Conservation (phyloP, 2,329 filamentous ascomycete species). For the Lachnellula subtilissima region DNA sequence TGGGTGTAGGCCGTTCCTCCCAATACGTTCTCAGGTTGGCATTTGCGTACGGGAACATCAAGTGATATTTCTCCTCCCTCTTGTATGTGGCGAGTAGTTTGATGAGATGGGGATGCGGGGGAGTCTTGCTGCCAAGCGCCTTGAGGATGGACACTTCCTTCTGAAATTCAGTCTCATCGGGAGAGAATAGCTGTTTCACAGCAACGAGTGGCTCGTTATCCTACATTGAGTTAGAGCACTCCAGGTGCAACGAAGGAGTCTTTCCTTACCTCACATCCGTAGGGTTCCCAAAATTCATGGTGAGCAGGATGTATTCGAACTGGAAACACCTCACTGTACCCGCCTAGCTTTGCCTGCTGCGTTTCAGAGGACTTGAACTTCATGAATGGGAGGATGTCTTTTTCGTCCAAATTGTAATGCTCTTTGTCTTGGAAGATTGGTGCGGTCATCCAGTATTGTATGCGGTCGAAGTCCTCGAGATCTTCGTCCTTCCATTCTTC, state of each 20-base stretch:
- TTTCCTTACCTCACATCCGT: not conserved
- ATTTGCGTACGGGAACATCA: slow-evolving; percentile 30
- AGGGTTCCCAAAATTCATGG: slow-evolving; percentile 14
- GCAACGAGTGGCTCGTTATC: slow-evolving; percentile 15
- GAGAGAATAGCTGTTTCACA: slow-evolving; percentile 16
- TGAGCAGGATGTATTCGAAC: slow-evolving; percentile 20
- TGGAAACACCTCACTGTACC: slow-evolving; percentile 19
- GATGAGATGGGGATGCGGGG: slow-evolving; percentile 25
- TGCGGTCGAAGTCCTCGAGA: slow-evolving; percentile 13
- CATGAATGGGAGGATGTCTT: slow-evolving; percentile 17
- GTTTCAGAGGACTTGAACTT: not conserved
- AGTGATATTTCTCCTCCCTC: slow-evolving; percentile 19
- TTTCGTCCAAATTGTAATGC: slow-evolving; percentile 10
- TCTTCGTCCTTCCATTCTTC: slow-evolving; percentile 9
- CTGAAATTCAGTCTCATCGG: slow-evolving; percentile 11
- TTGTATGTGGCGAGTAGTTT: slow-evolving; percentile 29
- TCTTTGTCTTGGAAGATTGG: slow-evolving; percentile 10
- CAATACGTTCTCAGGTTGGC: slow-evolving; percentile 27
- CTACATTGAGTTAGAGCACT: slow-evolving; percentile 5
- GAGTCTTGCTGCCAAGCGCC: slow-evolving; percentile 5
- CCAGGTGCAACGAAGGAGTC: not conserved
- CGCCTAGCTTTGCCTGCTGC: slow-evolving; percentile 13
- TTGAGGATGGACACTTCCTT: slow-evolving; percentile 14
- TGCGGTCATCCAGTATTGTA: slow-evolving; percentile 20
- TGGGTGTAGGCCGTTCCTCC: slow-evolving; percentile 11